These are phyloP conservation scores for Lycium ferocissimum DNA, from an alignment of 257 asterid species.

Conservation along the genomic window DNA sequence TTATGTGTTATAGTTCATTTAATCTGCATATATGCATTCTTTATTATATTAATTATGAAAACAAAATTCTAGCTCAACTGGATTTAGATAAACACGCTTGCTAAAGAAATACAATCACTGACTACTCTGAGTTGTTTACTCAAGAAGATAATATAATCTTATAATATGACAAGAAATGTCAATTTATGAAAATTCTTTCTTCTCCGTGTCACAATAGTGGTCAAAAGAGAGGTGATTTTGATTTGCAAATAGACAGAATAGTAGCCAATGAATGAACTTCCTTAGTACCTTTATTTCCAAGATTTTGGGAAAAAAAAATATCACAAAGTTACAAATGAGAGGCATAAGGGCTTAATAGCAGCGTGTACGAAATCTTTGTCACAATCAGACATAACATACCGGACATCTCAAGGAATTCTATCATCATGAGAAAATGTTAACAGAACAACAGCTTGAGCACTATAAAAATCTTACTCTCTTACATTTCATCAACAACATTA, in stretches of 20 bases:
- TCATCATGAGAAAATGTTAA: background rate
- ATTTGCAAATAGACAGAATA: background rate
- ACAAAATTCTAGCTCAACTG: no score
- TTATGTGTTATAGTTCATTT: no score
- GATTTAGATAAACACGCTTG: no score
- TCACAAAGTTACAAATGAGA: constrained; percentile 13
- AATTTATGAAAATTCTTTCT: background rate
- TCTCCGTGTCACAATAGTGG: background rate
- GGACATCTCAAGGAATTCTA: background rate
- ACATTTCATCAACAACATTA: background rate
- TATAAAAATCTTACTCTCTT: background rate
- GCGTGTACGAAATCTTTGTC: background rate
- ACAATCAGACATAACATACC: background rate
- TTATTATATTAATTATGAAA: no score
- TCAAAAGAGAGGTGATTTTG: background rate
- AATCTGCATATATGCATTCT: no score
- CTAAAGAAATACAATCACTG: no score
- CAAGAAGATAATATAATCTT: no score
- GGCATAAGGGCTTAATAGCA: background rate
- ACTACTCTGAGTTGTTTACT: no score
- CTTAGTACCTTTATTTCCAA: background rate
- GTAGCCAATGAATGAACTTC: background rate
- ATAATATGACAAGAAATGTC: no score
- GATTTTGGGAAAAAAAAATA: background rate
- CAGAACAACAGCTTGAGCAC: background rate